Conservation (phyloP, 768 basidiomycete genomes). For the Sporobolomyces phaffii region DNA sequence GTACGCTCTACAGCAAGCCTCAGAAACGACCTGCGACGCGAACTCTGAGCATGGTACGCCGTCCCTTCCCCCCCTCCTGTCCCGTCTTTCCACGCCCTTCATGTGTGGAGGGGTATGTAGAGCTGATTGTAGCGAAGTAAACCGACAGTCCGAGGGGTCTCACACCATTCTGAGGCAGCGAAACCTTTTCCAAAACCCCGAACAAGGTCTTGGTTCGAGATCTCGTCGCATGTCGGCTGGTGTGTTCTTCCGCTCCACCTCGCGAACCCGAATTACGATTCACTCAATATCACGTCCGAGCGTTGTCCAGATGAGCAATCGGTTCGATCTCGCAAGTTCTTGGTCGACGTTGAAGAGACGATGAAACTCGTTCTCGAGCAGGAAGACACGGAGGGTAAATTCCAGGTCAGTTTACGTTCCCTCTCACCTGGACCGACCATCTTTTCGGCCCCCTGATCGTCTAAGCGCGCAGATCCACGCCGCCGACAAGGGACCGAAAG, state of each 20-base stretch:
- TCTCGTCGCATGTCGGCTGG: slow-evolving; percentile 36
- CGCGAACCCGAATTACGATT: too few relatives aligned
- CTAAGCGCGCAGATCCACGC: slow-evolving; percentile 61
- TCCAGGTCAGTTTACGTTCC: slow-evolving; percentile 54
- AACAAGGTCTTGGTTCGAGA: background rate
- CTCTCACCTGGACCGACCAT: too few relatives aligned
- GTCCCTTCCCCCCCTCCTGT: background rate
- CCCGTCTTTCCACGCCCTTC: background rate
- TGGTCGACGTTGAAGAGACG: slow-evolving; percentile 97
- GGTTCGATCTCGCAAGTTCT: slow-evolving; percentile 73
- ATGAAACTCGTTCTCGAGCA: slow-evolving; percentile 93
- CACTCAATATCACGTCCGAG: background rate
- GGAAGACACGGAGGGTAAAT: slow-evolving; percentile 86
- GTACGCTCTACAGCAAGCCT: slow-evolving; percentile 28
- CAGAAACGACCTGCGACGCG: slow-evolving; percentile 34
- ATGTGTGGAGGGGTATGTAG: background rate
- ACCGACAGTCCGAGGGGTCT: slow-evolving; percentile 27
- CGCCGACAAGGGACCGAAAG: slow-evolving; percentile 92
- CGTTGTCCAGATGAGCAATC: slow-evolving; percentile 56
- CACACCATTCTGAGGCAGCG: slow-evolving; percentile 26
- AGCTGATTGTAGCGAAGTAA: too few relatives aligned
- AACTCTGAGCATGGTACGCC: slow-evolving; percentile 11
- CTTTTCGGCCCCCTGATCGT: too few relatives aligned
- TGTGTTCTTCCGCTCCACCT: background rate
- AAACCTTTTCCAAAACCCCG: slow-evolving; percentile 18